Conservation (phyloP, 2,329 filamentous ascomycete species). For the Trichoderma sp. region DNA sequence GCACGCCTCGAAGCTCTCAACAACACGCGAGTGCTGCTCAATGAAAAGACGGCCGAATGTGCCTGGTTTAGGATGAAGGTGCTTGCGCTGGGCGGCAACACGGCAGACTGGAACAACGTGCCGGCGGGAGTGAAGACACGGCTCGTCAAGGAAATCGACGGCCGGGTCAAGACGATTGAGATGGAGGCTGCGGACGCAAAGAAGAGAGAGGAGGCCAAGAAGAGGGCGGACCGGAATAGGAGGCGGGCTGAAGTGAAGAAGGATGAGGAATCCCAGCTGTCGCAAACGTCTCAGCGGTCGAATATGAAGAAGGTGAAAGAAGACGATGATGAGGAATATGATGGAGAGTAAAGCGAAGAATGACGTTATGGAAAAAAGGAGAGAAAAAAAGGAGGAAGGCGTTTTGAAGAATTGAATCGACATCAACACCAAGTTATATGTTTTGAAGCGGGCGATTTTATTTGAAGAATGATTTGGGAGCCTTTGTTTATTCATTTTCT, state of each 20-base stretch:
- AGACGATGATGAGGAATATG: background rate
- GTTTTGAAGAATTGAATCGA: background rate
- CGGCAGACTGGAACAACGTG: slow-evolving; percentile 34
- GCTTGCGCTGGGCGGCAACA: slow-evolving; percentile 34
- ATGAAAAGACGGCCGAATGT: slow-evolving; percentile 35
- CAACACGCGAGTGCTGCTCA: slow-evolving; percentile 33
- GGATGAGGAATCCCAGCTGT: background rate
- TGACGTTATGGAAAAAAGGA: background rate
- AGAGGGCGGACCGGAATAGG: slow-evolving; percentile 30
- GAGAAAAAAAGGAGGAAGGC: background rate
- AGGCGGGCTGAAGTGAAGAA: slow-evolving; percentile 16
- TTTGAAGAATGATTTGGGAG: background rate
- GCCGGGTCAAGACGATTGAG: slow-evolving; percentile 32
- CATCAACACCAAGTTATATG: background rate
- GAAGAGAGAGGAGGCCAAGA: slow-evolving; percentile 34
- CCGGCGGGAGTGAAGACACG: slow-evolving; percentile 28
- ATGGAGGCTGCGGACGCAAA: slow-evolving; percentile 29
- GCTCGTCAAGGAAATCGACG: slow-evolving; percentile 33
- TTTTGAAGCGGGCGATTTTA: background rate
- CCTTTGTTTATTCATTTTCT: background rate
- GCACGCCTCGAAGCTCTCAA: slow-evolving; percentile 38
- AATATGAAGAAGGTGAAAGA: background rate
- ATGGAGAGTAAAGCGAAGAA: background rate
- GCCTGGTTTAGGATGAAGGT: slow-evolving; percentile 38
- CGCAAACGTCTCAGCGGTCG: background rate